Conservation (phyloP, 768 basidiomycete genomes). For the Termitomyces sp. region DNA sequence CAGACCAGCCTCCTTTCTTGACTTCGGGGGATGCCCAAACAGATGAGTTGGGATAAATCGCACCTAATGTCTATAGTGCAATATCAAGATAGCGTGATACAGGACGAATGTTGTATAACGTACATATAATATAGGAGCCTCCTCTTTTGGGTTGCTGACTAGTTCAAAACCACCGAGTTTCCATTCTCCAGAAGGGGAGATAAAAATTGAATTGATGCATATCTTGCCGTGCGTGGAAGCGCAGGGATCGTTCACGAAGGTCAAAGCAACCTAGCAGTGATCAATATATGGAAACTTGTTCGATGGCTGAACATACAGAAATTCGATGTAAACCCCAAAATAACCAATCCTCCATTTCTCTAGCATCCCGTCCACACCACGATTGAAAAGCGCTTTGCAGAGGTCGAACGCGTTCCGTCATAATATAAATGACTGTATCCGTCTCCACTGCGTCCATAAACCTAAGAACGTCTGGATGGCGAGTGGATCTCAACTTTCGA, state of each 20-base stretch:
- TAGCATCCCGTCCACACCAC: slow-evolving; percentile 55
- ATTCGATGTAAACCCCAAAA: slow-evolving; percentile 92
- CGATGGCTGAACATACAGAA: slow-evolving; percentile 49
- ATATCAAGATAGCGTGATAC: slow-evolving; percentile 6
- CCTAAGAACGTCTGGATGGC: slow-evolving; percentile 95
- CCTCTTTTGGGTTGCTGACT: slow-evolving; percentile 78
- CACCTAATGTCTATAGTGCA: slow-evolving; percentile 55
- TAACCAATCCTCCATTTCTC: slow-evolving; percentile 80
- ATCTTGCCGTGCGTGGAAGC: slow-evolving; percentile 82
- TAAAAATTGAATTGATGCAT: slow-evolving; percentile 71
- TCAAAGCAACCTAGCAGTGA: slow-evolving; percentile 65
- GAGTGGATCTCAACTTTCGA: slow-evolving; percentile 81
- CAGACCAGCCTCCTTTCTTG: slow-evolving; percentile 79
- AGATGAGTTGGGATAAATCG: slow-evolving; percentile 54
- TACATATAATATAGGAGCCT: slow-evolving; percentile 75
- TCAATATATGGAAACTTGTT: slow-evolving; percentile 1
- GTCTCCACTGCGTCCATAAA: slow-evolving; percentile 93
- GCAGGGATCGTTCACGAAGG: slow-evolving; percentile 85
- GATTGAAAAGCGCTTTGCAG: slow-evolving; percentile 55
- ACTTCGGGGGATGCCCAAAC: slow-evolving; percentile 78
- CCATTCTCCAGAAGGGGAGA: slow-evolving; percentile 95
- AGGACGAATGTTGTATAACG: slow-evolving; percentile 22
- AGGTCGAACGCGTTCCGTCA: slow-evolving; percentile 90
- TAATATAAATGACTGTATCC: slow-evolving; percentile 81
- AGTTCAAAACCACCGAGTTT: slow-evolving; percentile 93